These are phyloP conservation scores for Gardenia jasminoides DNA, from an alignment of 257 asterid species.

Conservation along the genomic window DNA sequence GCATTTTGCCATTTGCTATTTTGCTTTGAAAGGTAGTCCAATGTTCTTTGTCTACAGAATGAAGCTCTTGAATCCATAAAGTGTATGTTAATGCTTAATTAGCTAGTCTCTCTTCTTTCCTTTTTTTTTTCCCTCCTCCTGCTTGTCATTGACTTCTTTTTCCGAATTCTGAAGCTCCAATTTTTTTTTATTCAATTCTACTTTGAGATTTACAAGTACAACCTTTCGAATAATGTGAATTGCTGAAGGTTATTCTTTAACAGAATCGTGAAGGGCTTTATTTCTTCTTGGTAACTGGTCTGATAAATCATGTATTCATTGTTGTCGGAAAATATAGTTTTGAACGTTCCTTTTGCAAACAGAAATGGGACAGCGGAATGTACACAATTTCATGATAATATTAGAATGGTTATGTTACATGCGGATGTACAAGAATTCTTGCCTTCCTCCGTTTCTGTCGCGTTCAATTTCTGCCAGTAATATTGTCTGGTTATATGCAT, in stretches of 20 bases:
- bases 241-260: not conserved
- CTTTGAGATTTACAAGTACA: not conserved
- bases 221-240: not conserved
- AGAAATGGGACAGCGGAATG: not conserved
- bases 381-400: not conserved
- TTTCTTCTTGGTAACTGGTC: not conserved
- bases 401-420: not conserved
- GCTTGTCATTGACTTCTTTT: not conserved
- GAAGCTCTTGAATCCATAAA: conserved; percentile 15
- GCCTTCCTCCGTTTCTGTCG: not conserved
- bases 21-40: conserved; percentile 18
- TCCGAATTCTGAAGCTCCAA: not conserved
- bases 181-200: not conserved
- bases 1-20: conserved; percentile 20
- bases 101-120: not conserved
- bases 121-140: not conserved
- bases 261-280: not conserved
- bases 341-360: not conserved
- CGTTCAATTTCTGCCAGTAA: not conserved
- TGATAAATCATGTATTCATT: not conserved
- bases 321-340: not conserved
- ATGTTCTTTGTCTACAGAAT: conserved; percentile 28
- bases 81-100: conserved; percentile 15
- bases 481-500: not conserved
- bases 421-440: not conserved